These are phyloP conservation scores for Aspergillus intermedius DNA, from an alignment of 2,329 filamentous ascomycete genomes.

Conservation along the genomic window DNA sequence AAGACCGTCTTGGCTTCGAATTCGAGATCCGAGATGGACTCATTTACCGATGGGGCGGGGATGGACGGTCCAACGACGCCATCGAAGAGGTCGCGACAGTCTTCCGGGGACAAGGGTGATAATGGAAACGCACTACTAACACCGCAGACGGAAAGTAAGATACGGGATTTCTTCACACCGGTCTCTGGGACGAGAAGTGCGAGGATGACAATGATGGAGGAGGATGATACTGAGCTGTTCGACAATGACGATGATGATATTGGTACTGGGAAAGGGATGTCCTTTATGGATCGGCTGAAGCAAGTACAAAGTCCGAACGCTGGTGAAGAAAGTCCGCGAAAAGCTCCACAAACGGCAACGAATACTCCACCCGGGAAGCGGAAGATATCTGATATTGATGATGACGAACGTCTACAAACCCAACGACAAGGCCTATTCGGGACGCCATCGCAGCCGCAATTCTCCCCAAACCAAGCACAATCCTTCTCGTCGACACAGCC, in stretches of 20 bases:
- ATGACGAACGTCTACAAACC: background rate
- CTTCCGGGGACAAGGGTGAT: background rate
- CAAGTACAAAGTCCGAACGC: constrained; percentile 6
- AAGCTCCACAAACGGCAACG: constrained; percentile 27
- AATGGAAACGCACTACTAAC: constrained; percentile 24
- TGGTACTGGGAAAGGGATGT: constrained; percentile 24
- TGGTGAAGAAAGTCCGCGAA: constrained; percentile 28
- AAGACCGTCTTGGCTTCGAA: constrained; percentile 45
- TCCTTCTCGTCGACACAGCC: no score
- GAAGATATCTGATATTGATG: constrained; percentile 21
- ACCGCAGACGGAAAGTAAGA: constrained; percentile 25
- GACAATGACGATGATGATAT: constrained; percentile 33
- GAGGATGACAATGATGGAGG: constrained; percentile 25
- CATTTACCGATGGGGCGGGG: background rate
- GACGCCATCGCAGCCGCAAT: background rate
- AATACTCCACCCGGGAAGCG: constrained; percentile 34
- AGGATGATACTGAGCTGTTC: constrained; percentile 24
- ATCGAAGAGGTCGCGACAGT: background rate
- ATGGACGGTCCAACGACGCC: background rate
- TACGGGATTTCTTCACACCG: background rate
- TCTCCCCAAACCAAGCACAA: background rate
- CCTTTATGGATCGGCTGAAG: constrained; percentile 14
- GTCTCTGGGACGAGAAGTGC: constrained; percentile 17
- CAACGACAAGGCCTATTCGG: background rate
- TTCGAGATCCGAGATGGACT: constrained; percentile 39